These are phyloP conservation scores for Lachnellula hyalina DNA, from an alignment of 2,329 filamentous ascomycete species.

Conservation along the genomic window DNA sequence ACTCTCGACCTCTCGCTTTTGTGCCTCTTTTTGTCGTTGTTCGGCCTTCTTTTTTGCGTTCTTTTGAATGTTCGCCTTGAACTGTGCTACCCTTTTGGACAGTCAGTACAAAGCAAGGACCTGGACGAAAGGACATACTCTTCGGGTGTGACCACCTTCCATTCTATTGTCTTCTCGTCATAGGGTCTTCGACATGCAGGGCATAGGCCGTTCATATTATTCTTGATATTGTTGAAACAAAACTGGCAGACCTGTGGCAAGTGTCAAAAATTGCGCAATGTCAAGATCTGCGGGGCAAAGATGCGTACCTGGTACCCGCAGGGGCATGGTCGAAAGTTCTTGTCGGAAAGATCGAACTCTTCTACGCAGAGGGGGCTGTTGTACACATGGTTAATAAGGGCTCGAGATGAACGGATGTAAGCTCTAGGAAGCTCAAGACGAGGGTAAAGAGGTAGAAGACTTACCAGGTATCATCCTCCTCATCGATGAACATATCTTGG, in stretches of 20 bases:
- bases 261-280: slow-evolving; percentile 5
- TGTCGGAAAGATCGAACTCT: slow-evolving; percentile 96
- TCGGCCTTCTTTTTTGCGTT: slow-evolving; percentile 89
- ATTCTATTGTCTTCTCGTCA: slow-evolving; percentile 95
- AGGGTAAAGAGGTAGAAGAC: slow-evolving; percentile 20
- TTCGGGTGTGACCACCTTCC: slow-evolving; percentile 90
- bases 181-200: slow-evolving; percentile 96
- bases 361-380: slow-evolving; percentile 92
- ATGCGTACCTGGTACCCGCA: slow-evolving; percentile 88
- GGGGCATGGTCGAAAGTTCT: slow-evolving; percentile 93
- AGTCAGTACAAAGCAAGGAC: slow-evolving; percentile 9
- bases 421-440: neutral
- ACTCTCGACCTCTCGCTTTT: slow-evolving; percentile 93
- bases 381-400: slow-evolving; percentile 23
- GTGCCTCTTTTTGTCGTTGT: slow-evolving; percentile 85
- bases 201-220: slow-evolving; percentile 93
- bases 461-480: slow-evolving; percentile 66
- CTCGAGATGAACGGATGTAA: neutral
- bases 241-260: slow-evolving; percentile 86
- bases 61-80: slow-evolving; percentile 74
- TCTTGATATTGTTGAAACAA: slow-evolving; percentile 99
- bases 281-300: neutral
- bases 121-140: slow-evolving; percentile 58
- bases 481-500: slow-evolving; percentile 65
- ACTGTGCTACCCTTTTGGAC: slow-evolving; percentile 59